A percentile compares a stretch with the other conserved stretches of the same genome.
Evolutionary conservation across 352 stramenopile species (phyloP).

Genomic region (Plasmopara muralis): DNA sequence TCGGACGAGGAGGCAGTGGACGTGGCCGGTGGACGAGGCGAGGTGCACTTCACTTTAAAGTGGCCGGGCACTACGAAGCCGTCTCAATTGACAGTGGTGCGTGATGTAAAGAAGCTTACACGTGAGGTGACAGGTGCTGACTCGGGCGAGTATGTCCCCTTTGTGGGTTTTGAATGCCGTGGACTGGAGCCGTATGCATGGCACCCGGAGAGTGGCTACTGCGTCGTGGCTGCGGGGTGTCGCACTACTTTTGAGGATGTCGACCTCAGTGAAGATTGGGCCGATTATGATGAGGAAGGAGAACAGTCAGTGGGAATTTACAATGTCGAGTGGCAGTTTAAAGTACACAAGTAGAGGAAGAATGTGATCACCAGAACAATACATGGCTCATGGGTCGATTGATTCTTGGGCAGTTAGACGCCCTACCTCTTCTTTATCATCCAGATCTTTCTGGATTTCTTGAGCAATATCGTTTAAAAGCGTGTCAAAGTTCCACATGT

Average conservation of each 20-base stretch:
- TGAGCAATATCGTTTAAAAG: conserved; percentile 75
- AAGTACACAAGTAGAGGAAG: conserved; percentile 61
- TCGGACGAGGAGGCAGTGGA: conserved; percentile 75
- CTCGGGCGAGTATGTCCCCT: conserved; percentile 68
- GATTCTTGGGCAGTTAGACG: conserved; percentile 26
- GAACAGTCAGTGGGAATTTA: conserved; percentile 74
- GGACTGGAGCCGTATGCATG: conserved; percentile 76
- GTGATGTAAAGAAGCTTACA: conserved; percentile 84
- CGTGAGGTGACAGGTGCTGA: conserved; percentile 46
- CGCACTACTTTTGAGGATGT: conserved; percentile 73
- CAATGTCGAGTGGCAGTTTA: conserved; percentile 73
- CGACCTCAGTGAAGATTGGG: conserved; percentile 79
- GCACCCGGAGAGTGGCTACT: conserved; percentile 75
- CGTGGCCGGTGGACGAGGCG: conserved; percentile 62
- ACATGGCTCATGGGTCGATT: conserved; percentile 1
- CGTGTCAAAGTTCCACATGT: conserved; percentile 68
- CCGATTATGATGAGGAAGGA: conserved; percentile 80
- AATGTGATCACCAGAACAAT: neutral
- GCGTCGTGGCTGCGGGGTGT: conserved; percentile 47
- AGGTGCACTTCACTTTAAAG: conserved; percentile 81
- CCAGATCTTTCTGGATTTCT: conserved; percentile 69
- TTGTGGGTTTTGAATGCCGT: conserved; percentile 84
- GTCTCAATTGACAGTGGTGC: conserved; percentile 73
- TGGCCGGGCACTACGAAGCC: conserved; percentile 79
- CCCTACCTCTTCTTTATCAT: conserved; percentile 68